phyloP scores from a whole-genome alignment of 495 filamentous ascomycete species.

The Durotheca rogersii region DNA sequence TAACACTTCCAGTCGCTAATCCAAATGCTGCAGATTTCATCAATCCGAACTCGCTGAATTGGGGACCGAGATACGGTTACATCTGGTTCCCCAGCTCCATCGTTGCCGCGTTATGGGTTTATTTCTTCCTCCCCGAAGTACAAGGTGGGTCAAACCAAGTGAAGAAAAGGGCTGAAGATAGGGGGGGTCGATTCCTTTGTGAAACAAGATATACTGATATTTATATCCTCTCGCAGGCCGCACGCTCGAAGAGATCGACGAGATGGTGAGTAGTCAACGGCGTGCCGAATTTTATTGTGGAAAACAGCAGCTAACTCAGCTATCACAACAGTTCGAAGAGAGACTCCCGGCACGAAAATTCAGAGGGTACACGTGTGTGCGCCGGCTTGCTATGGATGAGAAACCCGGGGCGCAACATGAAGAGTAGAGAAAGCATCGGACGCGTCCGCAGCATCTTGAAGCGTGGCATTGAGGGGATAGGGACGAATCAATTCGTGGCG shows the following conservation, averaged over 20 bases:
- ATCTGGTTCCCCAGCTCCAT: constrained; percentile 44
- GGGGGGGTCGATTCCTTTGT: not conserved
- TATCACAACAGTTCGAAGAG: constrained; percentile 36
- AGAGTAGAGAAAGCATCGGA: too few relatives aligned
- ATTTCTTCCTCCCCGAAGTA: constrained; percentile 48
- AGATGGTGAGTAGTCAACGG: constrained; percentile 37
- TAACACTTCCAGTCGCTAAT: too few relatives aligned
- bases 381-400: constrained; percentile 10
- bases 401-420: constrained; percentile 18
- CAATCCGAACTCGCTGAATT: constrained; percentile 51
- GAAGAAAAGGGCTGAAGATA: not conserved
- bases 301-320: not conserved
- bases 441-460: too few relatives aligned
- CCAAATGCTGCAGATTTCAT: constrained; percentile 50
- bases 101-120: constrained; percentile 47
- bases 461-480: too few relatives aligned
- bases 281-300: not conserved
- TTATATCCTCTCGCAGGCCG: constrained; percentile 18
- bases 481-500: too few relatives aligned
- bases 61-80: constrained; percentile 51
- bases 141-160: constrained; percentile 33
- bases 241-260: constrained; percentile 51
- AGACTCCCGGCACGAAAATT: constrained; percentile 44
- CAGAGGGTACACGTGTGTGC: constrained; percentile 38
- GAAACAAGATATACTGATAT: not conserved